Conservation (phyloP, 305 asterid genomes). For the Fraxinus sp. region DNA sequence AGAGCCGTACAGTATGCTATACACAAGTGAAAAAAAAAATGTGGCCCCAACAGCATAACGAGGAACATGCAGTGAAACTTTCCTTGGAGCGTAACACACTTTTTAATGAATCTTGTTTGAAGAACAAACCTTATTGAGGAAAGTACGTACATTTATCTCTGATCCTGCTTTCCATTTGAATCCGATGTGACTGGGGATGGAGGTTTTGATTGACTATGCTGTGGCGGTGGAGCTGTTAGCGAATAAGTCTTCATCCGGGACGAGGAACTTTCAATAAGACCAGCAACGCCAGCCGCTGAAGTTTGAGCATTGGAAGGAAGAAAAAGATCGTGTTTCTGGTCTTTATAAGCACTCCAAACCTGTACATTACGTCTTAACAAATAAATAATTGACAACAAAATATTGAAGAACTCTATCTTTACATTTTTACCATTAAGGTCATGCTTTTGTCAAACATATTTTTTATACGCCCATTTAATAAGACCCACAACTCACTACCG, state of each 20-base stretch:
- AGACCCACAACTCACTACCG: neutral
- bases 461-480: neutral
- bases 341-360: slow-evolving; percentile 98
- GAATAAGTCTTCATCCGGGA: slow-evolving; percentile 78
- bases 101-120: slow-evolving; percentile 16
- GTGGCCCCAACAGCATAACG: slow-evolving; percentile 17
- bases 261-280: slow-evolving; percentile 85
- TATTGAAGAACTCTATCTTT: neutral
- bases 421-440: neutral
- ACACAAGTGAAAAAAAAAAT: slow-evolving; percentile 20
- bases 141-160: neutral
- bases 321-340: slow-evolving; percentile 92
- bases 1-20: slow-evolving; percentile 44
- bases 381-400: neutral
- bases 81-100: neutral
- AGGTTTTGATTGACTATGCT: slow-evolving; percentile 46
- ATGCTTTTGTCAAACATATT: neutral
- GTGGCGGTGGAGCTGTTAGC: slow-evolving; percentile 72
- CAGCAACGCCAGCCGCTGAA: slow-evolving; percentile 97
- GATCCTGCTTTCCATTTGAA: slow-evolving; percentile 52
- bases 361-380: slow-evolving; percentile 32
- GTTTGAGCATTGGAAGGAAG: slow-evolving; percentile 98
- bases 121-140: neutral
- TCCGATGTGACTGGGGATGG: slow-evolving; percentile 41
- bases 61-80: slow-evolving; percentile 8